Conservation (phyloP, 164 flowering plant species). For the Chimonanthus salicifolius region DNA sequence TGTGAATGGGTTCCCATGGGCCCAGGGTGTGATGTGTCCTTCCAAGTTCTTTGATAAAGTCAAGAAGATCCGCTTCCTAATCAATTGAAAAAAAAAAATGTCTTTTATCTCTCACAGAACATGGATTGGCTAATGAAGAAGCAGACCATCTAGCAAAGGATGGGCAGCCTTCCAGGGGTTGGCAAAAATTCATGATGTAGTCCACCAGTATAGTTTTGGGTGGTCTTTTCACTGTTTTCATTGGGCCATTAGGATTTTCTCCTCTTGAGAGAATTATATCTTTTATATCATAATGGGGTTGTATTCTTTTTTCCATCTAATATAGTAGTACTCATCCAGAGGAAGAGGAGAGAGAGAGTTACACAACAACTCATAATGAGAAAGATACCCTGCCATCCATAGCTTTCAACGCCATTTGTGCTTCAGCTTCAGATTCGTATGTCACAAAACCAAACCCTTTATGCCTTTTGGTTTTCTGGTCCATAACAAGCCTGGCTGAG, state of each 20-base stretch:
- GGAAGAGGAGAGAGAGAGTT: background rate
- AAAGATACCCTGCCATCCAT: conserved; percentile 67
- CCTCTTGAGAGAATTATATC: background rate
- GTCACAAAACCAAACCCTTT: conserved; percentile 87
- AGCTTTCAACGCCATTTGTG: conserved; percentile 57
- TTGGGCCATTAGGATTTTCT: background rate
- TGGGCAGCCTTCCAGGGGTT: no score
- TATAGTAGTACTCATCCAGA: background rate
- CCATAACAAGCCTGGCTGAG: conserved; percentile 55
- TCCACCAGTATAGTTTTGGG: background rate
- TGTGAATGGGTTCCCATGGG: no score
- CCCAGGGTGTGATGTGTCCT: no score
- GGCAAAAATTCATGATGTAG: no score
- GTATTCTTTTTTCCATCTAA: background rate
- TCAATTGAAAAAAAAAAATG: no score
- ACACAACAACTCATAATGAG: no score
- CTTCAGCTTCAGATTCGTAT: conserved; percentile 48
- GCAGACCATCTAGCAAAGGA: no score
- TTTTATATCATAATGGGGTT: background rate
- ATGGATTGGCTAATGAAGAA: no score
- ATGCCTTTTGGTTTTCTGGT: conserved; percentile 49
- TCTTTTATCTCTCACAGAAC: no score
- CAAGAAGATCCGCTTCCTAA: no score
- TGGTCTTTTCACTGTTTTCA: background rate
- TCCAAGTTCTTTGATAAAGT: no score